Conservation (phyloP, 1,284 basidiomycete species). For the Erythrobasidium hasegawianum region DNA sequence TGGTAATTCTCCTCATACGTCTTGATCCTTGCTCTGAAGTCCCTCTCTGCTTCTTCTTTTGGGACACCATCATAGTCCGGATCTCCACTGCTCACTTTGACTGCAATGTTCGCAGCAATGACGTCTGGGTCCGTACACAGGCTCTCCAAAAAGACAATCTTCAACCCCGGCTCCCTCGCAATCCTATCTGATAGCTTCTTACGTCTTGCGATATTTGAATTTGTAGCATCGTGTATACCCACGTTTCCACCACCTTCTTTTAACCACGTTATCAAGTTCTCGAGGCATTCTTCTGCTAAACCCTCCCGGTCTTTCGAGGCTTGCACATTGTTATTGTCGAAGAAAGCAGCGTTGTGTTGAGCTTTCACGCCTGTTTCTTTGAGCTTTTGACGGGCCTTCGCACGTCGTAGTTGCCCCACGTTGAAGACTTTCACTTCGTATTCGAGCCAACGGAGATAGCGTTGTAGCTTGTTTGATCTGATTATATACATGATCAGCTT, state of each 20-base stretch:
- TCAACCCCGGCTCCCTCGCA: slow-evolving; percentile 82
- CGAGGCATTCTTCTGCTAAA: slow-evolving; percentile 86
- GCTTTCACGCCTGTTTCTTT: slow-evolving; percentile 71
- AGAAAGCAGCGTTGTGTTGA: slow-evolving; percentile 88
- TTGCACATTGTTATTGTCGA: slow-evolving; percentile 78
- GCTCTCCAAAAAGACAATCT: slow-evolving; percentile 90
- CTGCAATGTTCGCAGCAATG: slow-evolving; percentile 89
- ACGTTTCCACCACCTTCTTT: slow-evolving; percentile 87
- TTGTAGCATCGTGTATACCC: slow-evolving; percentile 97
- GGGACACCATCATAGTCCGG: slow-evolving; percentile 93
- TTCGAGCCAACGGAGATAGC: slow-evolving; percentile 89
- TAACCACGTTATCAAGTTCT: slow-evolving; percentile 91
- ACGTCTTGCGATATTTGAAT: slow-evolving; percentile 76
- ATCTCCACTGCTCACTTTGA: slow-evolving; percentile 94
- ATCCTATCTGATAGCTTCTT: slow-evolving; percentile 73
- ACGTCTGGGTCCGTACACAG: slow-evolving; percentile 89
- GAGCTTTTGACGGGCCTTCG: slow-evolving; percentile 61
- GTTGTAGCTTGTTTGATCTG: slow-evolving; percentile 73
- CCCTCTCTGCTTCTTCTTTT: slow-evolving; percentile 75
- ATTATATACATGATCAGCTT: no score
- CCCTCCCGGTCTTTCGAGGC: slow-evolving; percentile 74
- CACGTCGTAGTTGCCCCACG: slow-evolving; percentile 57
- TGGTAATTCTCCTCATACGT: slow-evolving; percentile 97
- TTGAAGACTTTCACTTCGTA: slow-evolving; percentile 81
- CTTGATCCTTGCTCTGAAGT: slow-evolving; percentile 86